Conservation (phyloP, 2,329 filamentous ascomycete genomes). For the Fusarium subtropicale region DNA sequence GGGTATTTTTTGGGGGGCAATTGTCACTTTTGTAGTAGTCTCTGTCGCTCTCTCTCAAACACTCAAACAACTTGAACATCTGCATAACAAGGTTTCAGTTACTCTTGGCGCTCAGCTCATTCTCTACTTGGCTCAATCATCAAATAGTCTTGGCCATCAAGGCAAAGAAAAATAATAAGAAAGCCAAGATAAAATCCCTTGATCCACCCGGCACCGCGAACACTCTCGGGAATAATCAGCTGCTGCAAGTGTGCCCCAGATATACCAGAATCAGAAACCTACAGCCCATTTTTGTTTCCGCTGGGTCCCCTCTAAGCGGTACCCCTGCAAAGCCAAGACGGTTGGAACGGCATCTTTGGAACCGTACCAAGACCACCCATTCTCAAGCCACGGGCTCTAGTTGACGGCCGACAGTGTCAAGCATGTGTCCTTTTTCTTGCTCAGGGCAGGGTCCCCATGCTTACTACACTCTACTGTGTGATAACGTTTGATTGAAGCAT, state of each 20-base stretch:
- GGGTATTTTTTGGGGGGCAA: no score
- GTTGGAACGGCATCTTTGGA: conserved; percentile 54
- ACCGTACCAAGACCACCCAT: conserved; percentile 48
- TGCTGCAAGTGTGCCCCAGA: conserved; percentile 43
- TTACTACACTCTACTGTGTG: not conserved
- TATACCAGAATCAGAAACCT: conserved; percentile 37
- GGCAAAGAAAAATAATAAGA: not conserved
- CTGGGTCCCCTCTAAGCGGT: not conserved
- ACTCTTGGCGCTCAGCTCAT: not conserved
- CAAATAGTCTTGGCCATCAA: not conserved
- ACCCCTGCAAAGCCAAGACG: conserved; percentile 52
- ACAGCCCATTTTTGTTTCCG: conserved; percentile 30
- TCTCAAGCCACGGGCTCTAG: conserved; percentile 43
- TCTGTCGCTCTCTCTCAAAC: not conserved
- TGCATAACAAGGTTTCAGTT: not conserved
- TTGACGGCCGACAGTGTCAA: conserved; percentile 40
- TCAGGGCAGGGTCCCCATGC: not conserved
- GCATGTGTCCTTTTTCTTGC: conserved; percentile 39
- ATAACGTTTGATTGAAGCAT: conserved; percentile 15
- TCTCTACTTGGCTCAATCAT: not conserved
- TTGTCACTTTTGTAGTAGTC: no score
- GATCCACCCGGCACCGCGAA: conserved; percentile 46
- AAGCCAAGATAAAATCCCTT: conserved; percentile 30
- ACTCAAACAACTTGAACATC: not conserved
- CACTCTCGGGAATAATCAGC: conserved; percentile 46